A percentile compares a stretch with the other conserved stretches of the same genome.
Conservation (phyloP, 805 yeast species). For the Wickerhamomyces chambardii region DNA sequence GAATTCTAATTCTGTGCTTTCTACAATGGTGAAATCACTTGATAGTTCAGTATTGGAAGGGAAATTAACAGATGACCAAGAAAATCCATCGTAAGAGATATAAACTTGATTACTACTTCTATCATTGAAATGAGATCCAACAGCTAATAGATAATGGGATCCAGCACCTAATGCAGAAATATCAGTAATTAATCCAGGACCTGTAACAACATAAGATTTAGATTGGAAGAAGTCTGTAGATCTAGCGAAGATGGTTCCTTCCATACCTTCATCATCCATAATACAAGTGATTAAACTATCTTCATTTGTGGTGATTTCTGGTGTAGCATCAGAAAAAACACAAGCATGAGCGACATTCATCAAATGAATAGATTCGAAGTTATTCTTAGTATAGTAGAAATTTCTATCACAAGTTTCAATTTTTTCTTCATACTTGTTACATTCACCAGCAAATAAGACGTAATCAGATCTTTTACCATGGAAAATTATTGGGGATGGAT, state of each 20-base stretch:
- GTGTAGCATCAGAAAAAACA: constrained; percentile 19
- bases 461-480: constrained; percentile 28
- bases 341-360: constrained; percentile 24
- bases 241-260: constrained; percentile 23
- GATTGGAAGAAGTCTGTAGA: constrained; percentile 38
- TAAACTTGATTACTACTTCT: constrained; percentile 16
- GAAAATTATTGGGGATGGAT: constrained; percentile 21
- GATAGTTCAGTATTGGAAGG: constrained; percentile 16
- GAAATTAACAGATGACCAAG: constrained; percentile 24
- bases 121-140: constrained; percentile 19
- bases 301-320: constrained; percentile 9
- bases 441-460: constrained; percentile 27
- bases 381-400: constrained; percentile 35
- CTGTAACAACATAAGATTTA: constrained; percentile 18
- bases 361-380: constrained; percentile 25
- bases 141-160: constrained; percentile 24
- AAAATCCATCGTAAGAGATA: constrained; percentile 22
- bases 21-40: constrained; percentile 20
- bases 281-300: constrained; percentile 33
- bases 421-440: constrained; percentile 17
- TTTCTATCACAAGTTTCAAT: constrained; percentile 23
- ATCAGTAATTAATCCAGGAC: constrained; percentile 22
- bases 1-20: constrained; percentile 29
- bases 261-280: constrained; percentile 28
- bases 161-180: constrained; percentile 24